These are phyloP conservation scores for Termitomyces sp. DNA, from an alignment of 768 basidiomycete species.

Conservation along the genomic window DNA sequence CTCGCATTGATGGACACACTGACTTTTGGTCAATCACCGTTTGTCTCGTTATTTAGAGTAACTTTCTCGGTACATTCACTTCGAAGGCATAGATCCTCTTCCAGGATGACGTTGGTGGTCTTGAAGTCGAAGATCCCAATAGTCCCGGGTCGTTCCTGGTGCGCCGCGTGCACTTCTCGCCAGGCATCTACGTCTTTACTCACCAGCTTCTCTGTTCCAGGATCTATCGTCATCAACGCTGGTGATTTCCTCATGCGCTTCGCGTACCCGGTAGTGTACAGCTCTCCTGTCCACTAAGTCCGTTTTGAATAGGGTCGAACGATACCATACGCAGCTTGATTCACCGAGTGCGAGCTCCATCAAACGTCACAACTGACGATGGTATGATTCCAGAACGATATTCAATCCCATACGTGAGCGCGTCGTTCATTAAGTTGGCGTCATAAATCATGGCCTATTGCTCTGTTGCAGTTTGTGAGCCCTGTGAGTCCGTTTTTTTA, in stretches of 20 bases:
- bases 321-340: constrained; percentile 43
- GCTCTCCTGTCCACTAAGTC: neutral
- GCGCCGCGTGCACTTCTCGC: constrained; percentile 7
- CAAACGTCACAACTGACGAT: constrained; percentile 11
- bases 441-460: neutral
- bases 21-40: constrained; percentile 55
- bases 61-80: neutral
- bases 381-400: constrained; percentile 45
- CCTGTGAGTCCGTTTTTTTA: constrained; percentile 19
- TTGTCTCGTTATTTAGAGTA: neutral
- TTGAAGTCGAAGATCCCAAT: constrained; percentile 55
- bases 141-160: constrained; percentile 36
- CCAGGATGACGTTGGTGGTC: constrained; percentile 55
- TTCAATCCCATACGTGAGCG: constrained; percentile 56
- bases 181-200: neutral
- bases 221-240: constrained; percentile 45
- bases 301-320: constrained; percentile 31
- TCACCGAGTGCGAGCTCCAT: constrained; percentile 46
- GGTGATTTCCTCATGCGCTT: constrained; percentile 49
- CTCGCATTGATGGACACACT: constrained; percentile 42
- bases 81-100: constrained; percentile 32
- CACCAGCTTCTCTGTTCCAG: constrained; percentile 26
- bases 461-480: constrained; percentile 22
- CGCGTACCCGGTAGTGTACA: constrained; percentile 12
- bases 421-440: neutral